phyloP scores from a whole-genome alignment of 768 basidiomycete genomes.

The Agaricus sinodeliciosus region DNA sequence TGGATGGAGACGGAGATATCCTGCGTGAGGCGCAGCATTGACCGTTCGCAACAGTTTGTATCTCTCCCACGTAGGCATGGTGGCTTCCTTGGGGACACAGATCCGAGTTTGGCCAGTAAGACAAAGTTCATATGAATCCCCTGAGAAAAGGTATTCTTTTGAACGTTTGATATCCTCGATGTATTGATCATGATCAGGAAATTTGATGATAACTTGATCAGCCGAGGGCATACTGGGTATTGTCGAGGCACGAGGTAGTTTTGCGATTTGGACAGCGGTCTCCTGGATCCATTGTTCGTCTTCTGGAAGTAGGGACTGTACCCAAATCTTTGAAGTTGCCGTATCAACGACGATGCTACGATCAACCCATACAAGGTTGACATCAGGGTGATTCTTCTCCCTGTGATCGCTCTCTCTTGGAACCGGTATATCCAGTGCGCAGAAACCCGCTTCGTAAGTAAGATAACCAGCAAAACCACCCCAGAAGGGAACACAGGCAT shows the following conservation, averaged over 20 bases:
- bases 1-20: slow-evolving; percentile 71
- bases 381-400: slow-evolving; percentile 50
- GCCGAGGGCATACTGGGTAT: slow-evolving; percentile 49
- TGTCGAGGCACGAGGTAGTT: slow-evolving; percentile 31
- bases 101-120: slow-evolving; percentile 72
- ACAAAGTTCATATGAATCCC: slow-evolving; percentile 92
- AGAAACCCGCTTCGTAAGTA: slow-evolving; percentile 74
- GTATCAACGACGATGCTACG: slow-evolving; percentile 69
- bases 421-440: slow-evolving; percentile 42
- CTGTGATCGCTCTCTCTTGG: slow-evolving; percentile 16
- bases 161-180: slow-evolving; percentile 61
- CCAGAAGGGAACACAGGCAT: slow-evolving; percentile 66
- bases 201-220: slow-evolving; percentile 23
- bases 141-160: slow-evolving; percentile 68
- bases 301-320: slow-evolving; percentile 57
- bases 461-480: slow-evolving; percentile 75
- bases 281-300: slow-evolving; percentile 59
- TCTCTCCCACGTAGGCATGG: slow-evolving; percentile 52
- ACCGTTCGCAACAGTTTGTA: slow-evolving; percentile 63
- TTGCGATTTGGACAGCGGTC: slow-evolving; percentile 18
- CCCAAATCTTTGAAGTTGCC: slow-evolving; percentile 39
- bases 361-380: slow-evolving; percentile 73
- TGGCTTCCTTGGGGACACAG: slow-evolving; percentile 31
- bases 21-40: slow-evolving; percentile 89
- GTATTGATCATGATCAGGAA: slow-evolving; percentile 59